Percentiles rank a stretch among this genome's conserved stretches.
phyloP scores from a whole-genome alignment of 2,329 filamentous ascomycete species.

The Ceratocystis huliohia region DNA sequence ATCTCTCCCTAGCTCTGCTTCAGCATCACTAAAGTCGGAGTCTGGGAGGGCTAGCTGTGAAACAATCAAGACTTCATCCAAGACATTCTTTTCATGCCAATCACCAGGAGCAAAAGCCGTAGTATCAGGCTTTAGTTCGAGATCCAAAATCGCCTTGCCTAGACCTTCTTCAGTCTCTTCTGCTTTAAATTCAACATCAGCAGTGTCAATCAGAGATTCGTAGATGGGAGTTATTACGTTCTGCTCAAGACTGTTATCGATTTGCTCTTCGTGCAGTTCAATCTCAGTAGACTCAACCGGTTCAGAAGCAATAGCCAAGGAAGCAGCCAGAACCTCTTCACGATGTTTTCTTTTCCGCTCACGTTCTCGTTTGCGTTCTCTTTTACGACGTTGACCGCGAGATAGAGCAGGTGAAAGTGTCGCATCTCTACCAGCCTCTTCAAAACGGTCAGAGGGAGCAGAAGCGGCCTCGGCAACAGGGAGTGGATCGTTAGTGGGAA shows the following conservation, averaged over 20 bases:
- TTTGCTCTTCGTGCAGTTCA: neutral
- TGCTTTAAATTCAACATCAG: neutral
- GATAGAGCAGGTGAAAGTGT: neutral
- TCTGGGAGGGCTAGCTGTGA: neutral
- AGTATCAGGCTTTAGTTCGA: neutral
- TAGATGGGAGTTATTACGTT: neutral
- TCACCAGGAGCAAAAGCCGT: neutral
- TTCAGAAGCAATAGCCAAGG: neutral
- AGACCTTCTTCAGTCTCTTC: neutral
- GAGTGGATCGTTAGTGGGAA: neutral
- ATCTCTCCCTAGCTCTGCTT: neutral
- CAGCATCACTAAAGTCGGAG: neutral
- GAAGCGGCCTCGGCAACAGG: neutral
- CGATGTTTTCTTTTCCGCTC: neutral
- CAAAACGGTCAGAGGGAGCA: neutral
- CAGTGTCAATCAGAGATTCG: neutral
- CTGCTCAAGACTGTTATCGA: neutral
- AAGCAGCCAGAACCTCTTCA: neutral
- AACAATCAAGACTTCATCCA: neutral
- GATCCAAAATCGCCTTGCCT: neutral
- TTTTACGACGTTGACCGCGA: neutral
- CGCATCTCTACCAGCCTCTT: neutral
- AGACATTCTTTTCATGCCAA: neutral
- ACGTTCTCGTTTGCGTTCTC: neutral
- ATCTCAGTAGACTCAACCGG: neutral